Base-by-base conservation (phyloP, 2,329 filamentous ascomycete genomes). In the Xenoacremonium recifei region DNA sequence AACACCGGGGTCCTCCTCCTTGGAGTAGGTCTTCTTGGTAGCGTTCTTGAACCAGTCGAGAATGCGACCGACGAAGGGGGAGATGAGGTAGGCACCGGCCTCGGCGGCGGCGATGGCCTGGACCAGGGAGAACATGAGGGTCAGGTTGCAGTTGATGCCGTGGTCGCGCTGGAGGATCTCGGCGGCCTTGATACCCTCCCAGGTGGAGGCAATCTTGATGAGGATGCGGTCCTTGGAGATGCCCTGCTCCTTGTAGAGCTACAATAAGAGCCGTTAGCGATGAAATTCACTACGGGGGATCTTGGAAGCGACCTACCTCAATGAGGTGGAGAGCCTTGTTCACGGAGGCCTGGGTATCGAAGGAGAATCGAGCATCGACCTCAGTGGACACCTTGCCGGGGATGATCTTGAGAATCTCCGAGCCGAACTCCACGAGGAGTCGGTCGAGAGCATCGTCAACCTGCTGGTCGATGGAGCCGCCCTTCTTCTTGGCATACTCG, bases 121-220 rank as follows among this genome's bases (percentile, higher is more conserved):
- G 55, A 87, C 80, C 52, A 86, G 77, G 37, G 92, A 96, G 85
- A 99, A 99, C 87, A 99, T 91, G 68, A 99, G 89, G 51, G 93
- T 99, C 68, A 99, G 76, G 84, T 99, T 99, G 85, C 81, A 87
- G 86, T 99, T 99, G 77, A 99, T 84, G 64, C 85, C 87, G 77
- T 97, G 85, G 77, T 99, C 84, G 63, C 83, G 87, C 81, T 97
- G 92, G 51, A 99, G 87, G 68, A 95, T 91, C 79, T 95, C 85
- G 55, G 93, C 92, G 54, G 93, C 93, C 82, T 99, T 90, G 82
- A 99, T 97, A 68, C 93, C 93, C 79, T 99, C 93, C 89, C 90
- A 99, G 70, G 93, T 99, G 48, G 93, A 95, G 65, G 93, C 93
- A 58, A 99, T 83, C 87, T 99, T 99, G 83, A 99, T 99, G 59